Evolutionary conservation across 139 green algal genomes (phyloP).

Genomic region (Tetradesmus lagerheimii): DNA sequence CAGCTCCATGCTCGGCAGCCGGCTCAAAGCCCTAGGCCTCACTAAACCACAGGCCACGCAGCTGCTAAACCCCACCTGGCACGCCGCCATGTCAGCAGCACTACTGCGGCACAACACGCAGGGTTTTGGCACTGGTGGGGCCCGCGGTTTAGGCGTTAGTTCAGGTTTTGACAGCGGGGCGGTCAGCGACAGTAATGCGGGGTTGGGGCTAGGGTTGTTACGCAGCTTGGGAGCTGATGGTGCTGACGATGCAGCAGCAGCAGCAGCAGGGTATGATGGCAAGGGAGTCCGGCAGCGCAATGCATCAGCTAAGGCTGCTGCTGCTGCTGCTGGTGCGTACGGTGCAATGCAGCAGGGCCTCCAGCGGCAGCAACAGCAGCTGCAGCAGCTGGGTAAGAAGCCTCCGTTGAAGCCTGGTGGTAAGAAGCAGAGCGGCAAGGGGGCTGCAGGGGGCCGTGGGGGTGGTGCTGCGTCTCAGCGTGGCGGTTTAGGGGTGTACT

Average conservation of each 20-base stretch:
- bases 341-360: neutral
- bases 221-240: neutral
- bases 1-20: neutral
- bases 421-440: neutral
- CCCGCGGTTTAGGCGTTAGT: neutral
- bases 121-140: neutral
- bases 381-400: neutral
- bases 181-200: neutral
- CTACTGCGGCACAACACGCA: neutral
- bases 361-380: neutral
- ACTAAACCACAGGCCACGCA: neutral
- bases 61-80: neutral
- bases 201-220: neutral
- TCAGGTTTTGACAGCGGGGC: neutral
- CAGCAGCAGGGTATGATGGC: neutral
- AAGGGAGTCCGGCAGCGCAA: neutral
- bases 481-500: neutral
- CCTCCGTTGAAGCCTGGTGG: neutral
- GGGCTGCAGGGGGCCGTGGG: neutral
- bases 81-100: too few species aligned
- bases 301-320: neutral
- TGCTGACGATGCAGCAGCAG: neutral
- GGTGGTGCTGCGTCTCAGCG: neutral
- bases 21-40: neutral
- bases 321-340: too few species aligned